Evolutionary conservation across 1,284 basidiomycete species (phyloP).

Genomic region (Tilletia horrida): DNA sequence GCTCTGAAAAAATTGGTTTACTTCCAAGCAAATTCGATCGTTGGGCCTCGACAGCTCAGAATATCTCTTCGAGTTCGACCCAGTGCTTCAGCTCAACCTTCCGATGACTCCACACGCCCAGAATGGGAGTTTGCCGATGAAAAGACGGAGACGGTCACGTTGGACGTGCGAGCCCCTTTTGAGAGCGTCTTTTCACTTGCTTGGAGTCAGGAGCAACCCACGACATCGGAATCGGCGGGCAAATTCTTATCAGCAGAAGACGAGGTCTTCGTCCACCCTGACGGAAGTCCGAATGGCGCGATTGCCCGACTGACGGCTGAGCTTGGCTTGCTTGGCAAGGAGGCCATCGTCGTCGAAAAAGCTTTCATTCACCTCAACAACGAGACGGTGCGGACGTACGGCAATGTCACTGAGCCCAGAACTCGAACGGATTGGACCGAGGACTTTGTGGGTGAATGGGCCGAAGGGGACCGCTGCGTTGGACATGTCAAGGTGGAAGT

Average conservation of each 20-base stretch:
- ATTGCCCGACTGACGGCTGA: neutral
- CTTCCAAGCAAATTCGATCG: neutral
- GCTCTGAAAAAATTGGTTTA: neutral
- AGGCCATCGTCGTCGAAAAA: constrained; percentile 1
- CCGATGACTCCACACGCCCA: neutral
- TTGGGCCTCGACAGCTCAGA: neutral
- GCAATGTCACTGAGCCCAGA: neutral
- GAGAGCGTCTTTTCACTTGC: constrained; percentile 5
- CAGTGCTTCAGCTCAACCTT: neutral
- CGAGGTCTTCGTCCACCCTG: constrained; percentile 9
- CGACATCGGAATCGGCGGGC: neutral
- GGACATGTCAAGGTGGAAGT: constrained; percentile 1
- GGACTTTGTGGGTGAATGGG: constrained; percentile 5
- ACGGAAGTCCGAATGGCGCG: neutral
- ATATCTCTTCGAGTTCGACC: neutral
- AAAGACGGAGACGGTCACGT: neutral
- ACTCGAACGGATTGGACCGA: neutral
- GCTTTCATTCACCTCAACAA: neutral
- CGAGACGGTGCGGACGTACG: neutral
- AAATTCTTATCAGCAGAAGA: constrained; percentile 12
- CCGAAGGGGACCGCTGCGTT: constrained; percentile 3
- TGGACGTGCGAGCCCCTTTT: neutral
- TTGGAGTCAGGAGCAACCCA: constrained; percentile 7
- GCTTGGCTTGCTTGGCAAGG: neutral
- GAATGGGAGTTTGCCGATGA: neutral